Base-by-base conservation (phyloP, 805 yeast species). In the Ogataea pilisensis region DNA sequence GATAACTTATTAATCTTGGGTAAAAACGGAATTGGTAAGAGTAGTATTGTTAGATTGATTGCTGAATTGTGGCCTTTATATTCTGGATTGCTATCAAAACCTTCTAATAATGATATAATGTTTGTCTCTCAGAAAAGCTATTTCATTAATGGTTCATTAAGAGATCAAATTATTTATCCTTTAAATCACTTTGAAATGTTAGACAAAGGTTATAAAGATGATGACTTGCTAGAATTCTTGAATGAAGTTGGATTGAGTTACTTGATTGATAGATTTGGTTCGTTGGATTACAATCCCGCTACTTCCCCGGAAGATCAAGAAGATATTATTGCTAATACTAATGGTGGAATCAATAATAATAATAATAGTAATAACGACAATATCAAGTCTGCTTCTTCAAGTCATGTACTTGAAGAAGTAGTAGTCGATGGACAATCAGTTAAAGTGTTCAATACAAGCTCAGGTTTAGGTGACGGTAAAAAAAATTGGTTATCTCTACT, bases 11-110 rank as follows among this genome's bases (percentile, higher is more conserved):
- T 90, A 46, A 82, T 90, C 28, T 70, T 88, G 46, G 97, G 96
- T 9, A 75, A 91, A 37, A 90, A 90, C 54, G 95, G 96, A 13
- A 75, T 83, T 52, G 98, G 98, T 44, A 90, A 90, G 59, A 83
- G 95, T 8, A 80, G 95, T 0, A 82, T 90, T 50, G 80, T 89
- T 38, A 70, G 96, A 47, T 73, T 90, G 3, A 70, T 89, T 43
- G 90, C 95, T 6, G 95, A 91, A 18, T 68, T 90, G 45, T 90
- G 97, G 97, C 96, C 98, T 12, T 70, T 87, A 21, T 90, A 85
- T 62, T 68, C 72, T 48, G 97, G 97, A 0, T 71, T 89, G 41
- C 65, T 90, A 34, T 85, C 95, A 5, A 83, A 83, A 53, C 96
- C 96, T 13, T 64, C 69, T 33, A 73, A 71, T 35, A 75, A 74